Base-by-base conservation (phyloP, 2,329 filamentous ascomycete species). In the Helminthosporium solani region DNA sequence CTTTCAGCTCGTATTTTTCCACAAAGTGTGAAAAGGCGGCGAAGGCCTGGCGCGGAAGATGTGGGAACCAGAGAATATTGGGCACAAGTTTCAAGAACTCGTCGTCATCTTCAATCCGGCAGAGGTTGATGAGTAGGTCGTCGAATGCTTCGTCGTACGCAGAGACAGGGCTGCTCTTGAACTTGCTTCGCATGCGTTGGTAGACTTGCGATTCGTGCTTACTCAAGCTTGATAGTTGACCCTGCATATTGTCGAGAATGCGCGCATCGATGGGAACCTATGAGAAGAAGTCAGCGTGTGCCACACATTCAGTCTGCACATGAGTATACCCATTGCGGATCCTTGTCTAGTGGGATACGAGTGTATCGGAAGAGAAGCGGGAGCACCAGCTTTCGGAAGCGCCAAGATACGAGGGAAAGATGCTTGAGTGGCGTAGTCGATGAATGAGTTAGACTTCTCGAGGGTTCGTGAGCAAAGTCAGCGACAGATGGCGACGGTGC, bases 301-400 rank as follows among this genome's bases (percentile, higher is more conserved):
- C n/a, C n/a, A n/a, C n/a, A n/a, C n/a, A n/a, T n/a, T n/a, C n/a
- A n/a, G n/a, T n/a, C n/a, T n/a, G n/a, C n/a, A n/a, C n/a, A n/a
- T n/a, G n/a, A n/a, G n/a, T n/a, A n/a, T n/a, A 68, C 60, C 65
- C 64, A 68, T 56, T 66, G 61, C 3, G 61, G 60, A 27, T 57
- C 52, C 3, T 47, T 48, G 30, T 66, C 59, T 4, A 70, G 53
- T 1, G 49, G 15, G 12, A 71, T 49, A 2, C 62, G 49, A 1
- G 57, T 48, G 38, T 63, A 63, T 18, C 47, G 53, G 49, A 71
- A 72, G 14, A 72, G 57, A 4, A 63, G 42, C 12, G 67, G 65
- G 2, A 68, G 42, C 0, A 60, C 50, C n/a, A 70, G 45, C 19
- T 60, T 63, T 39, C 68, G 53, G 60, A 59, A 67, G 31, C 58